A percentile compares a stretch with the other conserved stretches of the same genome.
Conservation (phyloP, 192 early-diverging fungal species). For the Coemansia sp. region DNA sequence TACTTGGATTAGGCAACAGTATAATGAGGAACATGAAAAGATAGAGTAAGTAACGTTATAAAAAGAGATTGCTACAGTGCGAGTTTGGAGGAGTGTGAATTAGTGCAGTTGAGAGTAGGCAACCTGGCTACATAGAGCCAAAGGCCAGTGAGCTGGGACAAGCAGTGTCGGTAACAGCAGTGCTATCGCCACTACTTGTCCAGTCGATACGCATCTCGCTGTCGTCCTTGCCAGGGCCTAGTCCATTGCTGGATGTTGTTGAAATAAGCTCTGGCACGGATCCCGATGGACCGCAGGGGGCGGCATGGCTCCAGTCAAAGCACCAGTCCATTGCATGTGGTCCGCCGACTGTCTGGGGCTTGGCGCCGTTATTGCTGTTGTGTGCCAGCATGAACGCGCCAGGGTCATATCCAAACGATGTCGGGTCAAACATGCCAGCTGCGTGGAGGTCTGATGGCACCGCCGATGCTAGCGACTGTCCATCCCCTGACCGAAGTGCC, state of each 20-base stretch:
- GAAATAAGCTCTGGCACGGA: background rate
- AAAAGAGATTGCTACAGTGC: conserved; percentile 11
- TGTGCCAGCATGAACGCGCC: conserved; percentile 19
- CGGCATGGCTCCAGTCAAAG: conserved; percentile 27
- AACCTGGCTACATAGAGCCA: conserved; percentile 1
- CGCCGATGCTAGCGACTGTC: background rate
- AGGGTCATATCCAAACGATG: conserved; percentile 33
- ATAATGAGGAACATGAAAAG: background rate
- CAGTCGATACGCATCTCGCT: conserved; percentile 7
- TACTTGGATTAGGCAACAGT: conserved; percentile 17
- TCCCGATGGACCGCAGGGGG: conserved; percentile 1
- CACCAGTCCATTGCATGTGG: conserved; percentile 40
- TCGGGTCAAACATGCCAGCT: conserved; percentile 10
- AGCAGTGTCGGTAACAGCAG: background rate
- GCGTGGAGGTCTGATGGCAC: background rate
- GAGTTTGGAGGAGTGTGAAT: conserved; percentile 1
- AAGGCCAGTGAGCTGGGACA: conserved; percentile 3
- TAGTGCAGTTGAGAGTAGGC: background rate
- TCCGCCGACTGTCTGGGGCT: conserved; percentile 5
- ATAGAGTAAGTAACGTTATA: background rate
- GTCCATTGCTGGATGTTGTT: background rate
- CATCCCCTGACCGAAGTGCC: background rate
- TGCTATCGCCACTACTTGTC: conserved; percentile 3
- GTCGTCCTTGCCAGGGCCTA: background rate
- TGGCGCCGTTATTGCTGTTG: background rate